Base-by-base conservation (phyloP, 768 basidiomycete species). In the Kwoniella europaea region DNA sequence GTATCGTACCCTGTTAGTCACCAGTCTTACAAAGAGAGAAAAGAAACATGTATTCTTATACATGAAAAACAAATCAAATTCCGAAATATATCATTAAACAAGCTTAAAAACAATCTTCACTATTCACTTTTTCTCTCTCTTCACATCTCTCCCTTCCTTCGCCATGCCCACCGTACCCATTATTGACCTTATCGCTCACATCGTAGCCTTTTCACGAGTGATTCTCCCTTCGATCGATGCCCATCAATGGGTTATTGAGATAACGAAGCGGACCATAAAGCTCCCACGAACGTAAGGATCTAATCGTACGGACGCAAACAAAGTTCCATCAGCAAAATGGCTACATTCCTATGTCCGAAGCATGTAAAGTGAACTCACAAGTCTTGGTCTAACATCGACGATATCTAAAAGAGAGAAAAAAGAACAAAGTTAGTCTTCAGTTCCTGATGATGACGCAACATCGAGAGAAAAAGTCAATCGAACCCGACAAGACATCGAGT, bases 241-340 rank as follows among this genome's bases (percentile, higher is more conserved):
- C 35, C 35, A 35, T 35, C 35, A 35, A n/a, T 9, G 18, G 4
- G 24, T 43, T 69, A 78, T 64, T 79, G 76, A 46, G 78, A 70
- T 43, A 81, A 61, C 7, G 79, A 81, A 7, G 78, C 77, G 53
- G 72, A 74, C 79, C 79, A 81, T 10, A 81, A 58, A 43, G 79
- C 79, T 9, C 92, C 96, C 56, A 95, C 92, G 82, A 98, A 98
- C 1, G 94, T 98, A 84, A 98, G 86, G 78, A 98, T 93, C 93
- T 54, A 59, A 29, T 7, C 4, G 7, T 7, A 35, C 35, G 6
- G 20, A 27, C 43, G 6, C 46, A 43, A n/a, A 52, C 22, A 65
- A n/a, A 29, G 63, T 29, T 54, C 29, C 1, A 67, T 42, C 16
- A n/a, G 42, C 6, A n/a, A 12, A 46, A 27, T 0, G 27, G 27